phyloP scores from a whole-genome alignment of 345 rosid species.

The Capsella bursapastoris region DNA sequence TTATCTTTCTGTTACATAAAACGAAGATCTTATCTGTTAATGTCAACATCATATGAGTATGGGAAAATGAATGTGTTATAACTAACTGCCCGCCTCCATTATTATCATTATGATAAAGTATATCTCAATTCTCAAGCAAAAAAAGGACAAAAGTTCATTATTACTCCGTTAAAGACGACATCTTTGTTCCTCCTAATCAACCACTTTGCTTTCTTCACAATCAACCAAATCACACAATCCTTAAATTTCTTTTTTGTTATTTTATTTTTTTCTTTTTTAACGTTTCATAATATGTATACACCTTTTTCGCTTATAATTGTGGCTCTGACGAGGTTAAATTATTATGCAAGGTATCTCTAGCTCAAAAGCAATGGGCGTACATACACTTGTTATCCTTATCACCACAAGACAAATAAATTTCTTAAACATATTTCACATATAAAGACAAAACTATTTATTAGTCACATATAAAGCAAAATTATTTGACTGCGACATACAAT shows the following conservation, averaged over 20 bases:
- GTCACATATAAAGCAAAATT: too few relatives aligned
- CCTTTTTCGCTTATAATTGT: too few relatives aligned
- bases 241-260: not conserved
- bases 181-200: conserved; percentile 5
- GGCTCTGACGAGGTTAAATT: not conserved
- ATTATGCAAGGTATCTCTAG: not conserved
- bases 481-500: not conserved
- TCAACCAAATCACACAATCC: not conserved
- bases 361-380: not conserved
- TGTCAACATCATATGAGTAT: conserved; percentile 39
- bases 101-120: not conserved
- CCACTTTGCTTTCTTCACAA: conserved; percentile 34
- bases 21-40: conserved; percentile 29
- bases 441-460: not conserved
- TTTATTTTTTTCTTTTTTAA: not conserved
- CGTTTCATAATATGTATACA: not conserved
- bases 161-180: not conserved
- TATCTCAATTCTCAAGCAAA: not conserved
- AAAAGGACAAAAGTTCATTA: not conserved
- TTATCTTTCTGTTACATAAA: conserved; percentile 20
- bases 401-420: not conserved
- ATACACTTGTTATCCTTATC: not conserved
- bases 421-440: not conserved
- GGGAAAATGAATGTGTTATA: conserved; percentile 26
- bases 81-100: conserved; percentile 10